Conservation (phyloP, 208 protist species). For the Trichomonas gallinae region DNA sequence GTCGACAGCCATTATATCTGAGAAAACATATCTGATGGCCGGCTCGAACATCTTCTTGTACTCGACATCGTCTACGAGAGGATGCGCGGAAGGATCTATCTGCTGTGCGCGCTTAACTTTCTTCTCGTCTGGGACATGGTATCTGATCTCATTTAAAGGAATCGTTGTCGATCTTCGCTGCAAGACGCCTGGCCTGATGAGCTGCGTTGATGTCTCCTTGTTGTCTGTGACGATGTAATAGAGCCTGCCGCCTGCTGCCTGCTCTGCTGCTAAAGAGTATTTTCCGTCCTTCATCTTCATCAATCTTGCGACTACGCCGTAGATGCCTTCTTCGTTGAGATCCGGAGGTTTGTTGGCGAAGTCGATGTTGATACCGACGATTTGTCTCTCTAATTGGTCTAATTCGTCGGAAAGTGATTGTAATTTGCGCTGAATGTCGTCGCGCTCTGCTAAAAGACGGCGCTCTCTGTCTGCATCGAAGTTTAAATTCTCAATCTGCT, state of each 20-base stretch:
- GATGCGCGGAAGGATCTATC: constrained; percentile 36
- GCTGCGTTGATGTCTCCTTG: constrained; percentile 64
- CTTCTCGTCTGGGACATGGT: not conserved
- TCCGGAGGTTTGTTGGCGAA: not conserved
- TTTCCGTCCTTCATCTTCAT: not conserved
- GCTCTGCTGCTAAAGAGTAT: not conserved
- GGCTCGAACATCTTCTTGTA: constrained; percentile 49
- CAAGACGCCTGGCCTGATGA: constrained; percentile 62
- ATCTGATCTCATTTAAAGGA: constrained; percentile 80
- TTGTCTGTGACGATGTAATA: constrained; percentile 79
- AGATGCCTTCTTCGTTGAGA: not conserved
- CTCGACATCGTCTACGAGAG: constrained; percentile 62
- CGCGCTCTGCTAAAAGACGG: not conserved
- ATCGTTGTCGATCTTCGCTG: constrained; percentile 78
- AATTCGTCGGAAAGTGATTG: not conserved
- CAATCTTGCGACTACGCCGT: not conserved
- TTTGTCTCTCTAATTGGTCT: not conserved
- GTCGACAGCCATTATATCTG: constrained; percentile 75
- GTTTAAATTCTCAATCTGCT: not conserved
- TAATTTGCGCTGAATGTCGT: not conserved
- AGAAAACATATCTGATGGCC: constrained; percentile 83
- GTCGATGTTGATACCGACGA: not conserved
- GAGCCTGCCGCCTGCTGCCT: constrained; percentile 63
- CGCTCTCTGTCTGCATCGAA: not conserved
- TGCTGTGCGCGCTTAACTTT: constrained; percentile 21